Evolutionary conservation across 306 rosid species (phyloP).

Genomic region (Dicorynia guianensis): DNA sequence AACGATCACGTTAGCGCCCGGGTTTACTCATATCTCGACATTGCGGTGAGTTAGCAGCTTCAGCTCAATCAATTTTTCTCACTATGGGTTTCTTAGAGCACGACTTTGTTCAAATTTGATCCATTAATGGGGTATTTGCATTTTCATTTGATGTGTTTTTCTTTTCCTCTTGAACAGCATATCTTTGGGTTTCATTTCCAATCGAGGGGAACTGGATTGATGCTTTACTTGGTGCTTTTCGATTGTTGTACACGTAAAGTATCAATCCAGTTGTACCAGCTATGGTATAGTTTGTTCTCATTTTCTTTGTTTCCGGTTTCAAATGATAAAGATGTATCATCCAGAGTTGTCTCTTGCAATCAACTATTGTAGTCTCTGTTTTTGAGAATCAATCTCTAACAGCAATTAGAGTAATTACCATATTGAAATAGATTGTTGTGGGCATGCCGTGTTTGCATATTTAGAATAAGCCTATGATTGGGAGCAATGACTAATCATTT

Average conservation of each 20-base stretch:
- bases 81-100: not conserved
- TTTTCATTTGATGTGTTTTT: not conserved
- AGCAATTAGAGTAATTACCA: too few relatives aligned
- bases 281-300: not conserved
- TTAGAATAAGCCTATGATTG: constrained; percentile 45
- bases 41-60: constrained; percentile 54
- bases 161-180: not conserved
- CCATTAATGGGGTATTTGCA: constrained; percentile 24
- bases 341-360: not conserved
- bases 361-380: too few relatives aligned
- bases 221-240: not conserved
- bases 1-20: not conserved
- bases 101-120: constrained; percentile 22
- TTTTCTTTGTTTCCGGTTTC: not conserved
- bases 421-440: too few relatives aligned
- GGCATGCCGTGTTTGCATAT: too few relatives aligned
- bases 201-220: not conserved
- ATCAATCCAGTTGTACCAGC: too few relatives aligned
- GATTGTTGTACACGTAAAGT: too few relatives aligned
- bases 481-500: constrained; percentile 37
- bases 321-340: not conserved
- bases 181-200: not conserved
- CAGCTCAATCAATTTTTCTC: constrained; percentile 12
- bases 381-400: too few relatives aligned
- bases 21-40: constrained; percentile 60